Conservation (phyloP, 352 stramenopile genomes). For the Phytophthora crassamura region DNA sequence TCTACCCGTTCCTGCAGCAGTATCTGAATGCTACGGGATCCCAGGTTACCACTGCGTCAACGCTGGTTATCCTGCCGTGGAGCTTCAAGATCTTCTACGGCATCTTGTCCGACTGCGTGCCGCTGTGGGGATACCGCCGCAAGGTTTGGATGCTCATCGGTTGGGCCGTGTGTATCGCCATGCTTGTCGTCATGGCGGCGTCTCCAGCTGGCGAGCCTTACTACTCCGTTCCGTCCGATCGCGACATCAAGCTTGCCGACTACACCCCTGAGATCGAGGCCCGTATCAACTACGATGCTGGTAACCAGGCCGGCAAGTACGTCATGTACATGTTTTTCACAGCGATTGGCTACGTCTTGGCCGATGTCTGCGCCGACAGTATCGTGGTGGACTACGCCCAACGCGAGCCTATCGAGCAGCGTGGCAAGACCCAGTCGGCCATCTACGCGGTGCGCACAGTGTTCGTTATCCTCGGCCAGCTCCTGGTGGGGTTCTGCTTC, state of each 20-base stretch:
- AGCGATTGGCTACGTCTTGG: conserved; percentile 61
- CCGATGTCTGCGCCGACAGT: conserved; percentile 63
- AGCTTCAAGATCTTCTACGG: conserved; percentile 67
- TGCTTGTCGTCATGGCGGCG: conserved; percentile 39
- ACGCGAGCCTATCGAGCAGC: conserved; percentile 33
- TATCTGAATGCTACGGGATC: conserved; percentile 49
- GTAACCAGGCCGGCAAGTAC: conserved; percentile 37
- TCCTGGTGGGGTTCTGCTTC: conserved; percentile 49
- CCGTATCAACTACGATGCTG: conserved; percentile 30
- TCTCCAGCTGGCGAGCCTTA: conserved; percentile 39
- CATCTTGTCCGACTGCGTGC: conserved; percentile 64
- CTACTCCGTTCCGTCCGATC: conserved; percentile 34
- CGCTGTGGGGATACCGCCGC: conserved; percentile 46
- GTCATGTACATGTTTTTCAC: conserved; percentile 55
- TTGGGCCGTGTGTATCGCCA: conserved; percentile 43
- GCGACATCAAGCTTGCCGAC: conserved; percentile 20
- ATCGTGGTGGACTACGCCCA: conserved; percentile 47
- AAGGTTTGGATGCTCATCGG: conserved; percentile 48
- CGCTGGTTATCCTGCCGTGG: conserved; percentile 65
- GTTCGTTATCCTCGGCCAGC: conserved; percentile 34
- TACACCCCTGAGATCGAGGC: conserved; percentile 27
- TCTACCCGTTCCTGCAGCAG: conserved; percentile 58
- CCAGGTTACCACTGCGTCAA: conserved; percentile 34
- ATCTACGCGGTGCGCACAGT: conserved; percentile 46
- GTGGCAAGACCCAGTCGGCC: conserved; percentile 44